Evolutionary conservation across 2,329 filamentous ascomycete genomes (phyloP).

Genomic region (Talaromyces piceae): DNA sequence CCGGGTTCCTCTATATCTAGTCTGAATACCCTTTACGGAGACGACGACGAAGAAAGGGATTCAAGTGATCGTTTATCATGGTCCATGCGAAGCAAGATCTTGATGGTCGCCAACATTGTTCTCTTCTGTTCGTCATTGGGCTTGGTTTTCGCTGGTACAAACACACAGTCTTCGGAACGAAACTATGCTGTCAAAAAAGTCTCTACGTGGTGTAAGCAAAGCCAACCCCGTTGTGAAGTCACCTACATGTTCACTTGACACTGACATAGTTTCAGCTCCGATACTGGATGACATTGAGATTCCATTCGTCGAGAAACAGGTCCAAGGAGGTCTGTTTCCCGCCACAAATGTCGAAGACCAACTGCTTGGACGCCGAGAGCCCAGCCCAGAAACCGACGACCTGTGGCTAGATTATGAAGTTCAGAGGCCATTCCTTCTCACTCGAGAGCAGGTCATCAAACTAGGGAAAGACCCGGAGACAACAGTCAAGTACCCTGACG

Average conservation of each 20-base stretch:
- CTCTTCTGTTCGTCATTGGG: background rate
- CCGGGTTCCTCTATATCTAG: background rate
- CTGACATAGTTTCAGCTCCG: slow-evolving; percentile 9
- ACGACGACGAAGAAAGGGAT: background rate
- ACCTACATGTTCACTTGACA: background rate
- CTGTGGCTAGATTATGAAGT: slow-evolving; percentile 25
- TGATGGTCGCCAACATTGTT: background rate
- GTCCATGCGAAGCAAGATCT: background rate
- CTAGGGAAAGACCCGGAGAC: slow-evolving; percentile 26
- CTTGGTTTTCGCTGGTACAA: background rate
- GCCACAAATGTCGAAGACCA: slow-evolving; percentile 13
- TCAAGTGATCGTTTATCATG: background rate
- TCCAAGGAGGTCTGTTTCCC: slow-evolving; percentile 22
- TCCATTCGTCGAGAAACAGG: slow-evolving; percentile 5
- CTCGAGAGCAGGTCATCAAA: slow-evolving; percentile 17
- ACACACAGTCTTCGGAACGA: background rate
- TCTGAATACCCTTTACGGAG: background rate
- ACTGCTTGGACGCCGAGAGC: slow-evolving; percentile 21
- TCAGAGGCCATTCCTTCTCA: slow-evolving; percentile 16
- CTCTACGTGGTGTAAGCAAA: slow-evolving; percentile 3
- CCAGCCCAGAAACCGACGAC: slow-evolving; percentile 21
- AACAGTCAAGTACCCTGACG: slow-evolving; percentile 14
- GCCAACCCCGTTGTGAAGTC: background rate
- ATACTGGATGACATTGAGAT: slow-evolving; percentile 13
- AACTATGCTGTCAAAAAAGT: slow-evolving; percentile 1